Evolutionary conservation across 371 early-diverging fungal species (phyloP), one percentile per base, ranked within the genome.

Genomic region (Mucor lusitanicus): DNA sequence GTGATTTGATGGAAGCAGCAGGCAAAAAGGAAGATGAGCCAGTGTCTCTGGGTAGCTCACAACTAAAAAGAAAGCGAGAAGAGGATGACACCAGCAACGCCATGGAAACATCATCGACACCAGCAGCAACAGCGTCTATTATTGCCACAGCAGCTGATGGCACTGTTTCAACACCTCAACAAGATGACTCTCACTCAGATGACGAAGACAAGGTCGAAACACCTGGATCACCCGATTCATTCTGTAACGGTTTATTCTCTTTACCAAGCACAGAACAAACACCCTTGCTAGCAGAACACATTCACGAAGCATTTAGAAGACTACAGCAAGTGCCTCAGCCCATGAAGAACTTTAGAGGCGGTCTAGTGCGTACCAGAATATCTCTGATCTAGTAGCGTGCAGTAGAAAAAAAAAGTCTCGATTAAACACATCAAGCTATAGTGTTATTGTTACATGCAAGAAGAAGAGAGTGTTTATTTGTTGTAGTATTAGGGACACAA

Each of bases 271-370:
- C 88, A 35, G 92, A 89, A 59, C 93, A 91, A 70, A 87, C 91
- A 40, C 96, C 97, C 19, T 69, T 98, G 54, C 80, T 89, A 40
- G 91, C 94, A 1, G 85, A 86, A 50, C 97, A 98, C 74, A 92
- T 98, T 40, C 91, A 92, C 35, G 97, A 97, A 75, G 98, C 96
- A 3, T 97, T 92, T 70, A 79, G 93, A 67, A 74, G 92, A 57
- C 69, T 94, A 35, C 94, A 95, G 68, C 85, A 86, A 48, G 72
- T 86, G 6, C 89, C 90, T 8, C 87, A 89, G 59, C 93, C 92
- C 5, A 81, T 90, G 46, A 85, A 88, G 54, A 91, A 92, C 70
- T 94, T 91, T 61, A 77, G 90, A 25, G 92, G 92, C 25, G 93
- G 94, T 8, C 72, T 93, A n/a, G 89, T 85, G 1, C 81, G 92